Conservation (phyloP, 140 eudicot genomes). For the Flaveria floridana region DNA sequence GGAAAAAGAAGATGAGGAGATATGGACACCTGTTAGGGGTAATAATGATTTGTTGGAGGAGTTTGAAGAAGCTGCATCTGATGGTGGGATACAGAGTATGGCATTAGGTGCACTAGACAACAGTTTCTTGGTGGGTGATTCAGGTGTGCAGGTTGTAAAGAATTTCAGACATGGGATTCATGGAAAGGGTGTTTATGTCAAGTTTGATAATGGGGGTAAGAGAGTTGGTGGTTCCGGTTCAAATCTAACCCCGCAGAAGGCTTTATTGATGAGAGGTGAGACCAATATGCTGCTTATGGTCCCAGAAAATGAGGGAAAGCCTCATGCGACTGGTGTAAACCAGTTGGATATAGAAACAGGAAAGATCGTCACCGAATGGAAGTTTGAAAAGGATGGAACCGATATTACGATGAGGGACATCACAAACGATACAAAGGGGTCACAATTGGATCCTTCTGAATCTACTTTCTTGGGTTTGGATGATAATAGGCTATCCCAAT, state of each 20-base stretch:
- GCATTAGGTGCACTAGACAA: conserved; percentile 87
- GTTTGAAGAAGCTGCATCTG: conserved; percentile 67
- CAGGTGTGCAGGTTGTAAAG: conserved; percentile 91
- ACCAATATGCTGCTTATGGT: conserved; percentile 87
- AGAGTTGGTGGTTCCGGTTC: conserved; percentile 23
- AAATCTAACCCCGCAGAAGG: conserved; percentile 58
- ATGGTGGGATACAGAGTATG: conserved; percentile 75
- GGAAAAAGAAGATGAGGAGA: conserved; percentile 69
- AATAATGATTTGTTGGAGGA: conserved; percentile 60
- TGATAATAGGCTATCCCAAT: conserved; percentile 72
- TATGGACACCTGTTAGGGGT: conserved; percentile 44
- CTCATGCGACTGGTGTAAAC: conserved; percentile 59
- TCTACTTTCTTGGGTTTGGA: conserved; percentile 81
- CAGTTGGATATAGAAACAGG: conserved; percentile 92
- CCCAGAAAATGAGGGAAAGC: conserved; percentile 60
- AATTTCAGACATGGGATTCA: conserved; percentile 90
- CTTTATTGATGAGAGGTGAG: conserved; percentile 83
- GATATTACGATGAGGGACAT: conserved; percentile 82
- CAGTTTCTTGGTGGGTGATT: conserved; percentile 67
- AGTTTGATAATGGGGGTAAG: conserved; percentile 52
- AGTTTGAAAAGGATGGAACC: conserved; percentile 78
- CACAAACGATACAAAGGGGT: conserved; percentile 69
- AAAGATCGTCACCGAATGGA: conserved; percentile 81
- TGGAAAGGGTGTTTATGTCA: conserved; percentile 88
- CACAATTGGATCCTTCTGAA: conserved; percentile 87